Evolutionary conservation across 805 yeast species (phyloP), one percentile per base, ranked within the genome.

Genomic region (Pichia heedii): DNA sequence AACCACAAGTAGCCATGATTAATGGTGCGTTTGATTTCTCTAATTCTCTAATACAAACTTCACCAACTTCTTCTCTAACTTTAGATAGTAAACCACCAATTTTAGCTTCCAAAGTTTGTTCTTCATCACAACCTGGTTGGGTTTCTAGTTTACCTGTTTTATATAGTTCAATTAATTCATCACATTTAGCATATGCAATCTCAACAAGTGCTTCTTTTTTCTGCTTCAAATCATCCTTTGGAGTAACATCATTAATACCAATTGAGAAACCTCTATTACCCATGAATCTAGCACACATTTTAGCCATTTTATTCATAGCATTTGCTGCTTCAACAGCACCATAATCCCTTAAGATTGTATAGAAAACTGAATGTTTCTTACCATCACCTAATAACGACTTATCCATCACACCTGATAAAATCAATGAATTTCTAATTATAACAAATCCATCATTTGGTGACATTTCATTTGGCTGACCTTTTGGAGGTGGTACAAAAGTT

Each of bases 261-360:
- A 93, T 94, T 1, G 96, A 87, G 56, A 93, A 93, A 0, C 99
- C 99, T 44, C 97, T 73, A 57, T 89, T 86, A 48, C 97, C 99
- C 57, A 93, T 70, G 62, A 67, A 93, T 56, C 99, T 72, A 1
- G 99, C 97, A 72, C 97, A 89, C 54, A 94, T 67, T 66, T 94
- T 94, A n/a, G 99, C 96, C 97, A 93, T 89, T 61, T 98, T 73
- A 64, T 94, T 90, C 98, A 93, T 93, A 6, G 97, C 96, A 22
- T 68, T 69, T 3, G 96, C 96, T 1, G 98, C 97, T 54, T 84
- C 96, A 52, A 80, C 83, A 6, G 98, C 84, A n/a, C 99, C 98
- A 61, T 82, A 89, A 61, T 93, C 99, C 66, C 98, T 74, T 47
- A 93, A 67, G 51, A 93, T 93, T 0, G 97, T 87, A 60, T 94